phyloP scores from a whole-genome alignment of 192 early-diverging fungal genomes.

The Thamnidium elegans region DNA sequence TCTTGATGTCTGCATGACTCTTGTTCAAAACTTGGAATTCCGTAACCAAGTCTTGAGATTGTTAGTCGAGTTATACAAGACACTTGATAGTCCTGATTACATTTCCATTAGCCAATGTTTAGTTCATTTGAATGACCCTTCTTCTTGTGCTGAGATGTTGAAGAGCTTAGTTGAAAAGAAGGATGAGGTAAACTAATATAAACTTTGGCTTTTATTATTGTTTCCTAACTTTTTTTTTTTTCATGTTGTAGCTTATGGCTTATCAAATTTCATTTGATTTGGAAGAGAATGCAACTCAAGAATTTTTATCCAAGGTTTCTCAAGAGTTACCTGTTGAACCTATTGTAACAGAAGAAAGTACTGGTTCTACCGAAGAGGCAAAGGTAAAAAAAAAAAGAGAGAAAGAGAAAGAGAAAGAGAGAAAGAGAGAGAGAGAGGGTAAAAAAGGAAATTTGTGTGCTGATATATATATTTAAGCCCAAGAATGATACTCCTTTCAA shows the following conservation, averaged over 20 bases:
- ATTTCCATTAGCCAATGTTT: conserved; percentile 89
- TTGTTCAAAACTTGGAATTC: conserved; percentile 79
- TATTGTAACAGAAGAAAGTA: conserved; percentile 22
- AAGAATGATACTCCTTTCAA: conserved; percentile 32
- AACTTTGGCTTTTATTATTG: background rate
- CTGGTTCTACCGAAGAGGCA: conserved; percentile 53
- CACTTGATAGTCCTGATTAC: conserved; percentile 83
- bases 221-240: conserved; percentile 36
- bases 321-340: conserved; percentile 50
- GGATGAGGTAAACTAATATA: conserved; percentile 46
- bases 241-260: conserved; percentile 67
- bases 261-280: conserved; percentile 99
- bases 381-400: conserved; percentile 33
- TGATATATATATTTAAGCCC: background rate
- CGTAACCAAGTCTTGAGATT: conserved; percentile 78
- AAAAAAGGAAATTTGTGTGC: too few relatives aligned
- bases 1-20: conserved; percentile 78
- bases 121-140: conserved; percentile 84
- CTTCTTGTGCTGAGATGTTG: conserved; percentile 72
- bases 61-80: conserved; percentile 71
- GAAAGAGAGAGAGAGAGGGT: too few relatives aligned
- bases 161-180: conserved; percentile 59
- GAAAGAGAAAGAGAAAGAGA: background rate
- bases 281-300: conserved; percentile 94
- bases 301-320: conserved; percentile 85